A percentile compares a stretch with the other conserved stretches of the same genome.
These are phyloP conservation scores for Aspergillus steynii DNA, from an alignment of 495 filamentous ascomycete genomes.

Conservation along the genomic window DNA sequence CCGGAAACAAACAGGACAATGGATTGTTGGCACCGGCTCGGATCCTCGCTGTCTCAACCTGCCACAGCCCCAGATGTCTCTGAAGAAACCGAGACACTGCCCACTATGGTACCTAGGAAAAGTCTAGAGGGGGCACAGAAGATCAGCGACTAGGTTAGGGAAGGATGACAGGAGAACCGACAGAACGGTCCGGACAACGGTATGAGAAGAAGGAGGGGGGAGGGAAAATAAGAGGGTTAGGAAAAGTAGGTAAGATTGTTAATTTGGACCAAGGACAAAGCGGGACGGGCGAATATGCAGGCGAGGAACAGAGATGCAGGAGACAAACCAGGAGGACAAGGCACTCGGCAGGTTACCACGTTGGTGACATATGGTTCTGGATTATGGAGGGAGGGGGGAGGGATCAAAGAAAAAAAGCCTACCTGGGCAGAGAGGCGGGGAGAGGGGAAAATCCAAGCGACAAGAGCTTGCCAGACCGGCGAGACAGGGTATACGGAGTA, in stretches of 20 bases:
- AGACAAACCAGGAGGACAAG: conserved; percentile 8
- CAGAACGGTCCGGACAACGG: conserved; percentile 14
- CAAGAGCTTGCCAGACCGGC: neutral
- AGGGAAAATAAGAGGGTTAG: conserved; percentile 4
- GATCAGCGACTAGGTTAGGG: neutral
- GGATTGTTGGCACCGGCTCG: neutral
- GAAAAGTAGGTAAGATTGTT: conserved; percentile 9
- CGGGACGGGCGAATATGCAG: conserved; percentile 20
- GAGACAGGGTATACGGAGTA: neutral
- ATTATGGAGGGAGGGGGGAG: conserved; percentile 3
- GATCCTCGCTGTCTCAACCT: neutral
- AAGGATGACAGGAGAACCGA: conserved; percentile 5
- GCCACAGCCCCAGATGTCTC: conserved; percentile 19
- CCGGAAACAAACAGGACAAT: neutral
- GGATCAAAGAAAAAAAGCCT: conserved; percentile 10
- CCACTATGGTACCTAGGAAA: conserved; percentile 21
- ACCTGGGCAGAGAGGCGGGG: conserved; percentile 9
- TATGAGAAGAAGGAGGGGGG: conserved; percentile 12
- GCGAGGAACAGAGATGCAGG: conserved; percentile 18
- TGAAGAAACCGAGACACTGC: conserved; percentile 11
- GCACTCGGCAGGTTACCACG: conserved; percentile 17
- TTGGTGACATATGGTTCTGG: conserved; percentile 11
- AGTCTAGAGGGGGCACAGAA: conserved; percentile 16
- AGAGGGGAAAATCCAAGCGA: conserved; percentile 9
- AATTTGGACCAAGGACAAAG: conserved; percentile 12